A percentile compares a stretch with the other conserved stretches of the same genome.
Evolutionary conservation across 2,329 filamentous ascomycete genomes (phyloP).

Genomic region (Talaromyces funiculosus): DNA sequence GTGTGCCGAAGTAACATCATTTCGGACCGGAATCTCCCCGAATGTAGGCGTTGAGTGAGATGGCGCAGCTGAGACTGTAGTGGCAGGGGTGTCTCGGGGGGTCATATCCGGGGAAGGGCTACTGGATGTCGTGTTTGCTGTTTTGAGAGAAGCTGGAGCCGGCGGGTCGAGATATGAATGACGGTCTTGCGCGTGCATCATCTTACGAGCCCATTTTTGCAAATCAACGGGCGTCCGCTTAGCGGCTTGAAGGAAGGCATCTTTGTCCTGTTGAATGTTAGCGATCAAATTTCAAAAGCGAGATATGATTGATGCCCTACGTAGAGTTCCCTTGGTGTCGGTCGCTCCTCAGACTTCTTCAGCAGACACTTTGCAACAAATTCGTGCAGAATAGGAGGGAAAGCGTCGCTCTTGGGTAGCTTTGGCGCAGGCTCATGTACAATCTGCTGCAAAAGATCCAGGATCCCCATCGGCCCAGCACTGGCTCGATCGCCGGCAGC

Average conservation of each 20-base stretch:
- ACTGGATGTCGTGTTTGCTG: constrained; percentile 10
- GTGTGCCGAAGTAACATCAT: constrained; percentile 30
- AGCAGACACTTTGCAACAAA: constrained; percentile 95
- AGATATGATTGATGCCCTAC: constrained; percentile 48
- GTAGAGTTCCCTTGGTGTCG: constrained; percentile 88
- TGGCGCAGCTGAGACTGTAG: constrained; percentile 36
- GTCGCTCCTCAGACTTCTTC: constrained; percentile 82
- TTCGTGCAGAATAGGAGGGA: constrained; percentile 88
- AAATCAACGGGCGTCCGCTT: constrained; percentile 95
- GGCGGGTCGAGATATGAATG: constrained; percentile 88
- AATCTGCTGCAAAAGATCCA: constrained; percentile 94
- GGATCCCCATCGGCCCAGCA: constrained; percentile 78
- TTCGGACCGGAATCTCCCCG: constrained; percentile 61
- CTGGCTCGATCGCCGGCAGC: constrained; percentile 63
- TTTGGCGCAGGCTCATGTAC: constrained; percentile 92
- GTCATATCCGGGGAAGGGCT: constrained; percentile 13
- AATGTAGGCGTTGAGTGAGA: constrained; percentile 59
- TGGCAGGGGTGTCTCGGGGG: constrained; percentile 16
- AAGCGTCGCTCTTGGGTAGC: constrained; percentile 94
- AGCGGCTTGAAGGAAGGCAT: constrained; percentile 91
- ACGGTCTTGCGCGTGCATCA: constrained; percentile 93
- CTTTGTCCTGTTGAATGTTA: constrained; percentile 61
- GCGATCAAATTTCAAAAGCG: neutral
- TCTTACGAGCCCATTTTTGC: constrained; percentile 83
- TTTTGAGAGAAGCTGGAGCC: constrained; percentile 63